Base-by-base conservation (phyloP, 345 rosid genomes). In the Eucalyptus marginata region DNA sequence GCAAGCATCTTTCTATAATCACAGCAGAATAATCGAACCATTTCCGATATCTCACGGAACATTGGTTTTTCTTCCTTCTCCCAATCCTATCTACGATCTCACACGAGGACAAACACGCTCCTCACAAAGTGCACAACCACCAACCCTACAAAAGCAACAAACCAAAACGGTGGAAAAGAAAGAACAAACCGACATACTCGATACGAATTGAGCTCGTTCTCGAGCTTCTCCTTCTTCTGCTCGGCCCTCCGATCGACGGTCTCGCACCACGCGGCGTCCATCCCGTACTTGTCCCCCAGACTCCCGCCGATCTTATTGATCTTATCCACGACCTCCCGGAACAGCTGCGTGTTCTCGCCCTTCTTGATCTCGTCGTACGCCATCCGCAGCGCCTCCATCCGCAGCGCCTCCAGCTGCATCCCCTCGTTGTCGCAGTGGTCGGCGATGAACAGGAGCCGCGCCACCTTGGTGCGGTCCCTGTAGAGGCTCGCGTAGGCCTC, bases 301-400 rank as follows among this genome's bases (percentile, higher is more conserved):
- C 92, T 93, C 49, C 99, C 99, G 22, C 90, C 92, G 66, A 98
- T 94, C 94, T 92, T 97, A 87, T 87, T 92, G 66, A 98, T 94
- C 94, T 92, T 97, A 88, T 87, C 93, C 64, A 94, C 98, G 20
- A 96, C 96, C 44, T 98, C 99, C 66, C 96, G 94, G 76, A 94
- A 96, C 54, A 96, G 90, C 93, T 93, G 97, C 44, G 99, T 95
- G 93, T 97, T 96, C 96, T 97, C 99, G n/a, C 99, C 98, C 88
- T 94, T 96, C 93, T 96, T 98, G 90, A 95, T 94, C 92, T 97
- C 99, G 16, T 98, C 99, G 87, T 96, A 96, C 43, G 99, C 99
- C 97, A 98, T 96, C 90, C 97, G 92, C 43, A 98, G 91, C 33
- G 99, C 99, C 89, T 98, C 99, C 66, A 94, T 87, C 93, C 94